Evolutionary conservation across 2,329 filamentous ascomycete species (phyloP).

Genomic region (Proliferodiscus dingleyae): DNA sequence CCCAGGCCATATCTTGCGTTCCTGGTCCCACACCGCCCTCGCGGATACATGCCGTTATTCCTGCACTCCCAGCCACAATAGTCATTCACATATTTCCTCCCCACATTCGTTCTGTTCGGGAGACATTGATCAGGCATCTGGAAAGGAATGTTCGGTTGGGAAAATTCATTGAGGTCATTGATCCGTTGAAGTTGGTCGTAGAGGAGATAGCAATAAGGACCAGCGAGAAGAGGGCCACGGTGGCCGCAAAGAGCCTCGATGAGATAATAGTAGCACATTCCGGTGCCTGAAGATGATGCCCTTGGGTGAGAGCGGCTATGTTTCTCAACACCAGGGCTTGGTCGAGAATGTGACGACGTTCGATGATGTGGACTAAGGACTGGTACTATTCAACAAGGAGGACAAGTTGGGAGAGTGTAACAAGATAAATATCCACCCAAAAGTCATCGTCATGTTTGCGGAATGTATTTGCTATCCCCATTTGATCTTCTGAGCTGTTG

Average conservation of each 20-base stretch:
- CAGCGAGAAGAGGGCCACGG: conserved; percentile 24
- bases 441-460: no score
- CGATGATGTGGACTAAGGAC: no score
- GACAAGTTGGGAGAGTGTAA: no score
- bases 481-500: no score
- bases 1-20: conserved; percentile 28
- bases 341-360: no score
- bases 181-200: conserved; percentile 30
- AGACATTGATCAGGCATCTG: conserved; percentile 24
- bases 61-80: conserved; percentile 28
- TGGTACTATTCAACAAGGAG: no score
- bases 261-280: conserved; percentile 30
- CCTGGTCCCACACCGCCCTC: conserved; percentile 22
- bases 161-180: conserved; percentile 24
- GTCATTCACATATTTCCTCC: conserved; percentile 13
- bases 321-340: not conserved
- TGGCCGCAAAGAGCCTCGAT: conserved; percentile 28
- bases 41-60: conserved; percentile 23
- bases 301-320: not conserved
- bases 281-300: not conserved
- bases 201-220: conserved; percentile 27
- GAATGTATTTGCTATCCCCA: no score
- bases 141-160: conserved; percentile 21
- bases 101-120: conserved; percentile 23
- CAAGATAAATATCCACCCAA: no score